phyloP scores from a whole-genome alignment of 139 green algal species.

The Chlorella vulgaris region DNA sequence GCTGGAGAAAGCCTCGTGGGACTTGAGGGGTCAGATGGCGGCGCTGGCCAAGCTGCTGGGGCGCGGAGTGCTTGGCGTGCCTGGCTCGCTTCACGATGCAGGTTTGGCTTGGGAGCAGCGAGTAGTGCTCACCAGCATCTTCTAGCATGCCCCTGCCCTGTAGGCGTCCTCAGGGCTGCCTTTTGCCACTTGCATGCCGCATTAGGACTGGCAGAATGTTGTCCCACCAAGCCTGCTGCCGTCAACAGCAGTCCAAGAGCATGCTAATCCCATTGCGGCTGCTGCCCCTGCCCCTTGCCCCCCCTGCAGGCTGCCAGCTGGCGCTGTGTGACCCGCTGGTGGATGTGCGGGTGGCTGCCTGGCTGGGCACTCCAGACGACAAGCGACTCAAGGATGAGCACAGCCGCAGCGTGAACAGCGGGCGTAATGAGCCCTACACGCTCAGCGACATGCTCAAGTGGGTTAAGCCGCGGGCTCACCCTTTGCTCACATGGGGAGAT shows the following conservation, averaged over 20 bases:
- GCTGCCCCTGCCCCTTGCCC: not conserved
- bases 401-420: not conserved
- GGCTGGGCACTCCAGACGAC: constrained; percentile 67
- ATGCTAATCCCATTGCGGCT: not conserved
- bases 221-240: too few relatives aligned
- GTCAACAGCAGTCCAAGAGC: too few relatives aligned
- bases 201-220: too few relatives aligned
- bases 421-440: constrained; percentile 3
- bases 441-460: constrained; percentile 28
- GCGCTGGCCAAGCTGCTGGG: constrained; percentile 27
- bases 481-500: too few relatives aligned
- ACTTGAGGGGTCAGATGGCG: constrained; percentile 66
- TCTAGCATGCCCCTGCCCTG: not conserved
- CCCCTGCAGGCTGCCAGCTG: constrained; percentile 14
- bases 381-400: constrained; percentile 25
- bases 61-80: constrained; percentile 15
- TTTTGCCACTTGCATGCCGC: not conserved
- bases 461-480: not conserved
- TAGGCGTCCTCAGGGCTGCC: not conserved
- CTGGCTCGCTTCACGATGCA: too few relatives aligned
- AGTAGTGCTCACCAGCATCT: too few relatives aligned
- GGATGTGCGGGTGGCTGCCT: constrained; percentile 76
- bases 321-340: constrained; percentile 58
- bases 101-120: too few relatives aligned
- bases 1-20: constrained; percentile 56